Evolutionary conservation across 805 yeast genomes (phyloP).

Genomic region (Debaryomyces maramus): DNA sequence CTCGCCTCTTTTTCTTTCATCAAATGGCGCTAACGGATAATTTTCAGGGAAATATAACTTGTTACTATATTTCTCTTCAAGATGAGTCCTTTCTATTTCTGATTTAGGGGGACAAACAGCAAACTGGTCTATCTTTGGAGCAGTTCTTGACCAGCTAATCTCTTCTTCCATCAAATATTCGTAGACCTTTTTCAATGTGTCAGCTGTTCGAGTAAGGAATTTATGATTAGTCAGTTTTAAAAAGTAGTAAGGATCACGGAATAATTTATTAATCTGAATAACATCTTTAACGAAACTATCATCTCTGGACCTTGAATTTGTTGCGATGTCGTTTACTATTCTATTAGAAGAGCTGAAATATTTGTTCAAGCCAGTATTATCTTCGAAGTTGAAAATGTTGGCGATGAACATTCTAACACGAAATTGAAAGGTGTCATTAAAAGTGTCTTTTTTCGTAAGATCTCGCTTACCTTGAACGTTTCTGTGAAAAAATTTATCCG

Average conservation of each 20-base stretch:
- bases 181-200: conserved; percentile 27
- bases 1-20: conserved; percentile 16
- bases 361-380: conserved; percentile 46
- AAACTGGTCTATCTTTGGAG: conserved; percentile 18
- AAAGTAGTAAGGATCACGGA: conserved; percentile 36
- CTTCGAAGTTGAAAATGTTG: conserved; percentile 36
- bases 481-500: conserved; percentile 28
- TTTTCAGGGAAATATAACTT: conserved; percentile 35
- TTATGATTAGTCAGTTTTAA: conserved; percentile 22
- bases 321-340: conserved; percentile 21
- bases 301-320: conserved; percentile 19
- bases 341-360: conserved; percentile 34
- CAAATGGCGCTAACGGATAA: conserved; percentile 35
- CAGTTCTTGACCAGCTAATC: conserved; percentile 15
- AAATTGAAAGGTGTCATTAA: conserved; percentile 37
- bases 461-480: conserved; percentile 22
- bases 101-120: conserved; percentile 14
- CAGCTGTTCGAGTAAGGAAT: conserved; percentile 21
- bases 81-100: conserved; percentile 14
- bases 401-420: conserved; percentile 37
- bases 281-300: conserved; percentile 35
- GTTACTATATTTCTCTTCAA: conserved; percentile 18
- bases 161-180: conserved; percentile 33
- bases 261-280: conserved; percentile 26
- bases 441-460: conserved; percentile 37